Percentiles rank a stretch among this genome's conserved stretches.
Evolutionary conservation across 2,329 filamentous ascomycete species (phyloP).

Genomic region (Alternaria dauci): DNA sequence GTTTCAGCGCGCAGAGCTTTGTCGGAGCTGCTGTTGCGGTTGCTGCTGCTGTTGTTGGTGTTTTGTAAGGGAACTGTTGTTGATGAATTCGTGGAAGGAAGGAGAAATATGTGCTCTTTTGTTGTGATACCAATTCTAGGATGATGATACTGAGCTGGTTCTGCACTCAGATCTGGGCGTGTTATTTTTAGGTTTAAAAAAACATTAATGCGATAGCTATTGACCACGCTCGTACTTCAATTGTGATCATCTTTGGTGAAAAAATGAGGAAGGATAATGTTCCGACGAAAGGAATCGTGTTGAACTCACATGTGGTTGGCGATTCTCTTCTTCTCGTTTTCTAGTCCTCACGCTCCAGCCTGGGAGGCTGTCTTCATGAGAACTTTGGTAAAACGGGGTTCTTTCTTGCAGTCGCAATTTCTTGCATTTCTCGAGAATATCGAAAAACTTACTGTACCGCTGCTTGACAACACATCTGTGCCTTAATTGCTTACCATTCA

Average conservation of each 20-base stretch:
- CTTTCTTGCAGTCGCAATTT: too few species aligned
- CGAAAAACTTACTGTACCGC: too few species aligned
- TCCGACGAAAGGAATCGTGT: too few species aligned
- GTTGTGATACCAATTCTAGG: neutral
- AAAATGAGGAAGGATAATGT: too few species aligned
- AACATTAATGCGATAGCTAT: neutral
- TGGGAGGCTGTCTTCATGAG: too few species aligned
- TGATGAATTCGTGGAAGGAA: neutral
- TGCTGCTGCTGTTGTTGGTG: conserved; percentile 32
- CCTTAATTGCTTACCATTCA: neutral
- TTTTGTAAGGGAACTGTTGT: conserved; percentile 29
- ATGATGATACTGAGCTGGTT: neutral
- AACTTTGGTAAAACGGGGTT: too few species aligned
- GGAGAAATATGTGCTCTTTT: neutral
- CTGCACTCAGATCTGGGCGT: neutral
- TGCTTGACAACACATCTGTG: too few species aligned
- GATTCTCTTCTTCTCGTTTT: neutral
- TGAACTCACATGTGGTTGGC: neutral
- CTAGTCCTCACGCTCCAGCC: neutral
- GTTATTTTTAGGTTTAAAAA: neutral
- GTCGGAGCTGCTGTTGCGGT: conserved; percentile 38
- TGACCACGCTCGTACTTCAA: neutral
- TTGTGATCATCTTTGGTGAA: neutral
- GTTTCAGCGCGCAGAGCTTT: conserved; percentile 32
- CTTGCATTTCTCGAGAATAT: too few species aligned